Evolutionary conservation across 257 asterid species (phyloP).

Genomic region (Parsonsia alboflavescens): DNA sequence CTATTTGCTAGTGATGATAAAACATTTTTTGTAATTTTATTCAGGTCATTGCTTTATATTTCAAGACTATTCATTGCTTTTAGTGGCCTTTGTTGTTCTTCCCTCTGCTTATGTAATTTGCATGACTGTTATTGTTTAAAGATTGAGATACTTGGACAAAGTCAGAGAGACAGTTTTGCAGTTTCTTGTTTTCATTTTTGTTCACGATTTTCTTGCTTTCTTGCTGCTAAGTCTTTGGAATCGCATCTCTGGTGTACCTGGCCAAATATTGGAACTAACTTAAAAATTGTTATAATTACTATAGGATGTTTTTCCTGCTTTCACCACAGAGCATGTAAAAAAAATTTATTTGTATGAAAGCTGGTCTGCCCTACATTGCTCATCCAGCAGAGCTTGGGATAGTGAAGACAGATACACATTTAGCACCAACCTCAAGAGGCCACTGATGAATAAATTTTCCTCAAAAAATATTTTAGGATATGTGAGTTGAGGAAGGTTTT

Average conservation of each 20-base stretch:
- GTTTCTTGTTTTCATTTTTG: neutral
- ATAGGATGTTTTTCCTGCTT: neutral
- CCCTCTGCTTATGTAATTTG: neutral
- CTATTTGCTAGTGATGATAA: neutral
- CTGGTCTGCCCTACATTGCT: neutral
- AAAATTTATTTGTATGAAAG: neutral
- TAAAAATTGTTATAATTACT: neutral
- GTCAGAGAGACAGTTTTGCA: neutral
- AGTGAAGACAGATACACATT: neutral
- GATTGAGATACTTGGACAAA: neutral
- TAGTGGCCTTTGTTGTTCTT: neutral
- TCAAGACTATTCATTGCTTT: neutral
- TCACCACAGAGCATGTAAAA: neutral
- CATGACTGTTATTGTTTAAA: neutral
- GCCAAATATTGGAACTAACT: neutral
- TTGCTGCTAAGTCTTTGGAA: neutral
- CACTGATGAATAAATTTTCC: neutral
- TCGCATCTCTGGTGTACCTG: neutral
- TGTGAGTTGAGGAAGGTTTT: neutral
- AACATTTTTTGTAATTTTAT: neutral
- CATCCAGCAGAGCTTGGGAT: neutral
- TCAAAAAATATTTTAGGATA: neutral
- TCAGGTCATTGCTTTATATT: neutral
- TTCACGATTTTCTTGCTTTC: conserved; percentile 1
- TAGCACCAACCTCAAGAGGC: neutral